These are phyloP conservation scores for Pistacia vera DNA, from an alignment of 345 rosid species.

Conservation along the genomic window DNA sequence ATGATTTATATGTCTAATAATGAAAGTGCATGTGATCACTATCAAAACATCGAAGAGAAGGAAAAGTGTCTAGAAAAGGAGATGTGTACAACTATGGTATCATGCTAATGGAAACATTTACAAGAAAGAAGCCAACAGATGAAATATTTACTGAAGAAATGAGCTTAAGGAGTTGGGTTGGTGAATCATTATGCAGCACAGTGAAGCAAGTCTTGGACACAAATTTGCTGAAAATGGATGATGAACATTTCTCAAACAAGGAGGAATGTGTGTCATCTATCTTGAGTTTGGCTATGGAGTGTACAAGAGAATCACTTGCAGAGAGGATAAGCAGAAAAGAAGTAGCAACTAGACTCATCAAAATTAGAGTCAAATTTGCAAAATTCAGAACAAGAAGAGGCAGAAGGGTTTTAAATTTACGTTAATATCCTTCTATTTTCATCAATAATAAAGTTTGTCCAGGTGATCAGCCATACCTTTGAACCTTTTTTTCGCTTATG, in stretches of 20 bases:
- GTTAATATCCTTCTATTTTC: background rate
- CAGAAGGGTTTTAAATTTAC: background rate
- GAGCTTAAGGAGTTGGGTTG: constrained; percentile 13
- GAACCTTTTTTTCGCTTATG: too few species aligned
- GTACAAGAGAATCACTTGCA: constrained; percentile 6
- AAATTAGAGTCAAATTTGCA: constrained; percentile 10
- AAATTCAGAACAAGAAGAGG: background rate
- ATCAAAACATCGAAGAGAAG: background rate
- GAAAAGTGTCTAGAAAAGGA: background rate
- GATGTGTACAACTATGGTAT: constrained; percentile 22
- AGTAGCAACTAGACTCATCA: constrained; percentile 1
- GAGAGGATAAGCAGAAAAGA: constrained; percentile 10
- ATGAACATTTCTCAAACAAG: background rate
- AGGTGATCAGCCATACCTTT: too few species aligned
- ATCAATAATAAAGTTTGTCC: too few species aligned
- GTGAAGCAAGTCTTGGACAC: background rate
- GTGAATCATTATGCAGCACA: background rate
- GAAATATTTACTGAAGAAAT: constrained; percentile 7
- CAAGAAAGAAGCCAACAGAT: constrained; percentile 6
- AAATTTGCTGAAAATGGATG: background rate
- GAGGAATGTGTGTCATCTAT: background rate
- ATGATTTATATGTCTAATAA: background rate
- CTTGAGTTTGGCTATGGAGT: constrained; percentile 3
- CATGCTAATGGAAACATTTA: constrained; percentile 22
- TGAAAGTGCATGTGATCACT: background rate